Evolutionary conservation across 768 basidiomycete species (phyloP).

Genomic region (Paxillus rubicundulus): DNA sequence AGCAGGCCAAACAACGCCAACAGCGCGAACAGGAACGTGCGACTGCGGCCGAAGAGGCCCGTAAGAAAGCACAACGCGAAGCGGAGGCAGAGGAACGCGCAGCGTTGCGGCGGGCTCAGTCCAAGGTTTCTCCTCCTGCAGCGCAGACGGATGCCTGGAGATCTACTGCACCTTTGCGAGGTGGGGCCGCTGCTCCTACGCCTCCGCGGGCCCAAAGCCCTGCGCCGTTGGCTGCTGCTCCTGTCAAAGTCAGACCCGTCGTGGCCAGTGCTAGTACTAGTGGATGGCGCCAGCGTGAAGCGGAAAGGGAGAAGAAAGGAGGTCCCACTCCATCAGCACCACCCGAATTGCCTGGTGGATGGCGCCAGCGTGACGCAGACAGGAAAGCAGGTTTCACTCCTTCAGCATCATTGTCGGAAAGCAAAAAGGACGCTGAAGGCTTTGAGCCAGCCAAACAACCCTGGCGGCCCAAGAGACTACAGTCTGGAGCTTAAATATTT

Average conservation of each 20-base stretch:
- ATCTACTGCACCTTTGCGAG: slow-evolving; percentile 24
- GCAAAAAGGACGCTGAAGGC: slow-evolving; percentile 61
- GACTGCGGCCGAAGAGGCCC: slow-evolving; percentile 51
- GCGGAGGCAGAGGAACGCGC: slow-evolving; percentile 62
- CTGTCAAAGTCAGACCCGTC: slow-evolving; percentile 42
- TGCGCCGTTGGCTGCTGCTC: slow-evolving; percentile 35
- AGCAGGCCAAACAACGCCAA: slow-evolving; percentile 46
- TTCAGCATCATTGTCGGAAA: slow-evolving; percentile 38
- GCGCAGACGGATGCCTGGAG: slow-evolving; percentile 27
- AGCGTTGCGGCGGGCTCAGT: slow-evolving; percentile 37
- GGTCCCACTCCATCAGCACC: slow-evolving; percentile 39
- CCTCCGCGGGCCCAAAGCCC: slow-evolving; percentile 59
- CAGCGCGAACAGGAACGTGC: slow-evolving; percentile 51
- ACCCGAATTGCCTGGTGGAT: slow-evolving; percentile 32
- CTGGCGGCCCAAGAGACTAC: slow-evolving; percentile 22
- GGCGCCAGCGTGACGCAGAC: slow-evolving; percentile 58
- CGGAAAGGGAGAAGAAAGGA: slow-evolving; percentile 46
- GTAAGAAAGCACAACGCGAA: slow-evolving; percentile 61
- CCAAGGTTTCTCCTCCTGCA: slow-evolving; percentile 30
- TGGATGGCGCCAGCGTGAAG: slow-evolving; percentile 62
- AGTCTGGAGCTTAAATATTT: neutral
- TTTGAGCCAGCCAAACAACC: slow-evolving; percentile 54
- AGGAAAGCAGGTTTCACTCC: slow-evolving; percentile 40
- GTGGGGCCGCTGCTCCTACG: slow-evolving; percentile 25
- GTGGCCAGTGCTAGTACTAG: slow-evolving; percentile 19